Conservation (phyloP, 208 protist species). For the Zelonia costaricensis region DNA sequence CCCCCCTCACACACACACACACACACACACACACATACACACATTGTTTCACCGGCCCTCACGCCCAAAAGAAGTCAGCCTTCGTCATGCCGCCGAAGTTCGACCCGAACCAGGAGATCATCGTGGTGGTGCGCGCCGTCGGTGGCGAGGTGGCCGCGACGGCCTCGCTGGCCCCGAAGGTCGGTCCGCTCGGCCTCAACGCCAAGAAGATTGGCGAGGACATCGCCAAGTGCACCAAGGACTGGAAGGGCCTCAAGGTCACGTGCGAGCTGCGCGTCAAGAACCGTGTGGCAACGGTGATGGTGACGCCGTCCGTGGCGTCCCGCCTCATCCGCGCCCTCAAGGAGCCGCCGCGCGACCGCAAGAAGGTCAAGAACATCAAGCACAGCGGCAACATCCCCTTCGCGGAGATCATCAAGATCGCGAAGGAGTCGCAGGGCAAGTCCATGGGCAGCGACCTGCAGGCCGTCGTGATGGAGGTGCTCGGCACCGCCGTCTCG, state of each 20-base stretch:
- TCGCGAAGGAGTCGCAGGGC: conserved; percentile 95
- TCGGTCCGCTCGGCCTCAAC: conserved; percentile 99
- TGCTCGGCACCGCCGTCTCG: conserved; percentile 98
- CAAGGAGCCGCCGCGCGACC: conserved; percentile 99
- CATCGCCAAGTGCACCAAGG: conserved; percentile 98
- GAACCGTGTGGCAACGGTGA: conserved; percentile 98
- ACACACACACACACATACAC: conserved; percentile 2
- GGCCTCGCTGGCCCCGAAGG: conserved; percentile 98
- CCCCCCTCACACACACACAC: conserved; percentile 1
- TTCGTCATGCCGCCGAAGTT: conserved; percentile 98
- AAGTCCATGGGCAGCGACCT: conserved; percentile 96
- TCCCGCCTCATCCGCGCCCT: conserved; percentile 98
- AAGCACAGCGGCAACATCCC: conserved; percentile 99
- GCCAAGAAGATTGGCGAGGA: conserved; percentile 99
- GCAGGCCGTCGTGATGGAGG: conserved; percentile 97
- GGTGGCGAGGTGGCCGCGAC: conserved; percentile 98
- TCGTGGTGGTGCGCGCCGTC: conserved; percentile 96
- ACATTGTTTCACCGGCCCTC: not conserved
- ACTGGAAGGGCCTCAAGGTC: conserved; percentile 99
- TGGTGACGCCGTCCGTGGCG: conserved; percentile 97
- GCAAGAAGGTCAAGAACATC: conserved; percentile 99
- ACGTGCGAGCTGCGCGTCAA: conserved; percentile 98
- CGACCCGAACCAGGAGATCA: conserved; percentile 96
- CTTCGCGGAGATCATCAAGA: conserved; percentile 97
- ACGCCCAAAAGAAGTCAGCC: conserved; percentile 25